A percentile compares a stretch with the other conserved stretches of the same genome.
Evolutionary conservation across 1,284 basidiomycete species (phyloP).

Genomic region (Pterulicium gracile): DNA sequence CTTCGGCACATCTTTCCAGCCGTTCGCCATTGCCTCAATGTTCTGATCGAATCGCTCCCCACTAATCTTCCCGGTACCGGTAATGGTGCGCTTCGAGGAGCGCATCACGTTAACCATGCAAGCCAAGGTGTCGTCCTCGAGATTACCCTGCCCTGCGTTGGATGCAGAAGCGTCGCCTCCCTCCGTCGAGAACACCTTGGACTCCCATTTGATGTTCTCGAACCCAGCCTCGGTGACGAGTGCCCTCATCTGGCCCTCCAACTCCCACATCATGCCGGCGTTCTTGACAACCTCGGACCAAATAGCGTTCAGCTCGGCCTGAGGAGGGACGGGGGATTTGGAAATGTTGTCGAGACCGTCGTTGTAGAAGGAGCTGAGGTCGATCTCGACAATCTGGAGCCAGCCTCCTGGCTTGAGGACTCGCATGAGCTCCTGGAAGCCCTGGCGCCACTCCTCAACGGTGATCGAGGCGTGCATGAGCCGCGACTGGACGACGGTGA

Average conservation of each 20-base stretch:
- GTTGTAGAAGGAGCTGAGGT: conserved; percentile 2
- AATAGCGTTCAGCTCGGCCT: background rate
- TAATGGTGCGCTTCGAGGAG: background rate
- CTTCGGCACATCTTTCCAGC: background rate
- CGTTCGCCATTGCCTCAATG: background rate
- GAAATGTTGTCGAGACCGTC: background rate
- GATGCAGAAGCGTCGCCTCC: too few species aligned
- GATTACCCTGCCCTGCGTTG: background rate
- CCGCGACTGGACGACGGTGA: background rate
- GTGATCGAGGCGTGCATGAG: background rate
- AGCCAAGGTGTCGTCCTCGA: background rate
- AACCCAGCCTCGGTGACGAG: background rate
- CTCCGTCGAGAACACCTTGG: background rate
- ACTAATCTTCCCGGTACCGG: background rate
- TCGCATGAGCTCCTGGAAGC: background rate
- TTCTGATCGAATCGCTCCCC: background rate
- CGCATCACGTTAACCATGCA: background rate
- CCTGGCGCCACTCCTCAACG: background rate
- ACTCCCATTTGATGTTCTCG: background rate
- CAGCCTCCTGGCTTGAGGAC: conserved; percentile 1
- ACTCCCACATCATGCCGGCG: background rate
- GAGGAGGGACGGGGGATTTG: background rate
- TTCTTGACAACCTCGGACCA: background rate
- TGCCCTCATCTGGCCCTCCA: background rate
- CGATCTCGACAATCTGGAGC: conserved; percentile 1